Percentiles rank a stretch among this genome's conserved stretches.
These are phyloP conservation scores for Aspergillus sp. DNA, from an alignment of 2,329 filamentous ascomycete genomes.

Conservation along the genomic window DNA sequence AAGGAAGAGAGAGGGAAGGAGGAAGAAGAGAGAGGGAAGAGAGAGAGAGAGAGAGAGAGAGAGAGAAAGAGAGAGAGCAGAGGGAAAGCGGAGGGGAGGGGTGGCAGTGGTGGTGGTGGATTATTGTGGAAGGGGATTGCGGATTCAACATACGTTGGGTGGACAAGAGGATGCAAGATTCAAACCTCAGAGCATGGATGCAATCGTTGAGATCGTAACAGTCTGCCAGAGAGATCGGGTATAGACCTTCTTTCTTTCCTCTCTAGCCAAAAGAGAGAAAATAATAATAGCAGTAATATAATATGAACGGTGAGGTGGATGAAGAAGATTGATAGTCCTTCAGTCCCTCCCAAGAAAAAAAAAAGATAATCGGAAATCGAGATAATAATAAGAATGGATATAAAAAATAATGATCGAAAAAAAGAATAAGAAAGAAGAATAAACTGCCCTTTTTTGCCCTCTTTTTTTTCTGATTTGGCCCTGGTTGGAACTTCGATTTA, in stretches of 20 bases:
- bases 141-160: constrained; percentile 21
- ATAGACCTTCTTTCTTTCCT: background rate
- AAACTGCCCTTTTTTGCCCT: constrained; percentile 4
- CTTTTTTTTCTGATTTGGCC: constrained; percentile 4
- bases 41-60: constrained; percentile 6
- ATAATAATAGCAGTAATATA: background rate
- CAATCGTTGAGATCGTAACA: constrained; percentile 20
- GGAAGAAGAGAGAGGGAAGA: constrained; percentile 5
- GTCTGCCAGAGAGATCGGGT: constrained; percentile 8
- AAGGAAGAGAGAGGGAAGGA: constrained; percentile 2
- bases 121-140: background rate
- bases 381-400: background rate
- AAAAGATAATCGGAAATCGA: too few relatives aligned
- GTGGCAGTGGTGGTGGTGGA: background rate
- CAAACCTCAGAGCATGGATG: constrained; percentile 24
- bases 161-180: constrained; percentile 19
- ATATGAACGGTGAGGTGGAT: background rate
- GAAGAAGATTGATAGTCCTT: constrained; percentile 9
- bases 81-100: too few relatives aligned
- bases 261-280: constrained; percentile 6
- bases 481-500: constrained; percentile 12
- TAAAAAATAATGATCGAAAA: constrained; percentile 9
- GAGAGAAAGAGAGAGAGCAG: background rate
- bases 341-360: too few relatives aligned
- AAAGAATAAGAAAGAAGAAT: constrained; percentile 1